These are phyloP conservation scores for Elaeis guineensis DNA, from an alignment of 176 grass and related monocot genomes.

Conservation along the genomic window DNA sequence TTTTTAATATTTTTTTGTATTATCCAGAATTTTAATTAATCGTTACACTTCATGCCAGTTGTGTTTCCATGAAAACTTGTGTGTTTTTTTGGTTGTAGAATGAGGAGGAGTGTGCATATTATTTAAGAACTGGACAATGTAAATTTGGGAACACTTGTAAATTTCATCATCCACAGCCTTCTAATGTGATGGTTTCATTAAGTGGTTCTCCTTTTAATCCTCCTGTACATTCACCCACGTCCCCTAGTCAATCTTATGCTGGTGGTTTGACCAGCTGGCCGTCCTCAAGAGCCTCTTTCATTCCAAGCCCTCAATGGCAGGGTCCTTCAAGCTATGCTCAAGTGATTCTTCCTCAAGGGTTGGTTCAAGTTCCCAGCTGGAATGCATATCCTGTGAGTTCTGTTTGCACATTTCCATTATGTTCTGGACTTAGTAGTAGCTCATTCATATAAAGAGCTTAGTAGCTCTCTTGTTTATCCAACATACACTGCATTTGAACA, in stretches of 20 bases:
- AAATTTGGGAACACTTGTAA: slow-evolving; percentile 99
- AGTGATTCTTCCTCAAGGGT: slow-evolving; percentile 79
- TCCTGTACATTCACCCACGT: slow-evolving; percentile 63
- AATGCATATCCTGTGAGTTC: slow-evolving; percentile 76
- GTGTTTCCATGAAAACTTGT: too few relatives aligned
- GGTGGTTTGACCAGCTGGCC: slow-evolving; percentile 60
- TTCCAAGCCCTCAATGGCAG: slow-evolving; percentile 87
- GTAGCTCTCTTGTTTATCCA: too few relatives aligned
- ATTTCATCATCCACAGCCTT: slow-evolving; percentile 93
- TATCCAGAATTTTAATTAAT: too few relatives aligned
- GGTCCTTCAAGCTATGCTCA: slow-evolving; percentile 85
- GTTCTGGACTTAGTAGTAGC: background rate
- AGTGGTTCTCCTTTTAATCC: slow-evolving; percentile 79
- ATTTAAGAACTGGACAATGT: slow-evolving; percentile 91
- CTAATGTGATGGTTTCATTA: slow-evolving; percentile 42
- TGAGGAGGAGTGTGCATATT: slow-evolving; percentile 95
- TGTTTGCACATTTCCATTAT: background rate
- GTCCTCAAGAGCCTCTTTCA: slow-evolving; percentile 85
- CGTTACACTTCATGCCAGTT: too few relatives aligned
- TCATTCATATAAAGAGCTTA: background rate
- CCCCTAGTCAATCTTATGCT: slow-evolving; percentile 52
- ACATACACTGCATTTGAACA: too few relatives aligned
- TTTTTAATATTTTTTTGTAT: slow-evolving; percentile 11
- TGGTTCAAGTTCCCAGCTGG: slow-evolving; percentile 89
- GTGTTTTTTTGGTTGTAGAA: slow-evolving; percentile 42